Conservation (phyloP, 179 eudicot genomes). For the Beta corolliflora region DNA sequence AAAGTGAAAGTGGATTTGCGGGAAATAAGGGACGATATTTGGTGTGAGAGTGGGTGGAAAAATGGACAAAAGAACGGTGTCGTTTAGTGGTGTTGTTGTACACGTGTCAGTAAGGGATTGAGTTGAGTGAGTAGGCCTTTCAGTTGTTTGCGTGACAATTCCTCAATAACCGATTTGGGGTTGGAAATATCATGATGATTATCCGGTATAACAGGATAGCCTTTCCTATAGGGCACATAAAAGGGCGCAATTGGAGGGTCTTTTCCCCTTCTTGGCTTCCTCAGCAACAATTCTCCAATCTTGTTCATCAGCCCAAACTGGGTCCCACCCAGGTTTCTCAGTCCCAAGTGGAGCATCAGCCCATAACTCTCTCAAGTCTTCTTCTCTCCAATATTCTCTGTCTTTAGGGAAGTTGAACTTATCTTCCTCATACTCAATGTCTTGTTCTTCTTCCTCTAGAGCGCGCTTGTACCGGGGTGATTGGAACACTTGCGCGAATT, state of each 20-base stretch:
- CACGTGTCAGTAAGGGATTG: conserved; percentile 18
- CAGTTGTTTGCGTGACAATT: conserved; percentile 40
- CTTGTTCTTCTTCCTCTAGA: conserved; percentile 30
- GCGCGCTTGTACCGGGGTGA: conserved; percentile 30
- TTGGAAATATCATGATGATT: conserved; percentile 52
- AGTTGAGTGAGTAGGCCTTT: not conserved
- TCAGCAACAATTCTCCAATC: conserved; percentile 49
- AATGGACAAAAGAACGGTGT: conserved; percentile 15
- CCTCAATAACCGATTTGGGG: conserved; percentile 68
- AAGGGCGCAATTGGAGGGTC: conserved; percentile 81
- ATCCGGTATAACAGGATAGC: conserved; percentile 68
- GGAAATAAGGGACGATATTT: conserved; percentile 3
- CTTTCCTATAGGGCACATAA: conserved; percentile 71
- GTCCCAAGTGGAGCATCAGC: conserved; percentile 57
- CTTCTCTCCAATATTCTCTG: conserved; percentile 47
- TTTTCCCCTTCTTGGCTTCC: conserved; percentile 43
- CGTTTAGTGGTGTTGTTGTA: not conserved
- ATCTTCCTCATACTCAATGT: conserved; percentile 34
- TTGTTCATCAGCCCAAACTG: conserved; percentile 55
- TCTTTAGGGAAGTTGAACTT: conserved; percentile 37
- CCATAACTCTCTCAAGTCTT: conserved; percentile 75
- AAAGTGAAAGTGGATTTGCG: not conserved
- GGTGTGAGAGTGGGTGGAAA: not conserved
- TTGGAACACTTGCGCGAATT: conserved; percentile 34
- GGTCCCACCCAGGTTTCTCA: conserved; percentile 29